Conservation (phyloP, 2,329 filamentous ascomycete species). For the Neopestalotiopsis rosae region DNA sequence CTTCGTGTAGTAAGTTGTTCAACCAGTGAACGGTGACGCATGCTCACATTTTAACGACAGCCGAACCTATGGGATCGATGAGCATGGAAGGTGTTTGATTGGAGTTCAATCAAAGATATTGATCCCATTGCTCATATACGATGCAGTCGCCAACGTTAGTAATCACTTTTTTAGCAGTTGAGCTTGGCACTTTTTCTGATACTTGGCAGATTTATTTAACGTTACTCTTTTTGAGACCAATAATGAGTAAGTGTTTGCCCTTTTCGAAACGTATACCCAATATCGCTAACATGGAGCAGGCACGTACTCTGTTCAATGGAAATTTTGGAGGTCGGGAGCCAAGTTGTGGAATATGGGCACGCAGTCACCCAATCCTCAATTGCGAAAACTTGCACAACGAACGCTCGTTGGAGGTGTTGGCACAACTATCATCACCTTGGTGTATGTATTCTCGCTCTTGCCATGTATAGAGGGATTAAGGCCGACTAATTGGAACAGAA, state of each 20-base stretch:
- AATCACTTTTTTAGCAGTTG: too few relatives aligned
- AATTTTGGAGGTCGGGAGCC: background rate
- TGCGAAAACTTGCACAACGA: background rate
- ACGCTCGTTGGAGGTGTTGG: constrained; percentile 1
- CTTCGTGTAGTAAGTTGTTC: constrained; percentile 7
- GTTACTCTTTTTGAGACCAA: background rate
- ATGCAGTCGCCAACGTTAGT: constrained; percentile 5
- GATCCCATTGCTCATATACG: background rate
- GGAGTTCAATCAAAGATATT: background rate
- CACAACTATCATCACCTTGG: background rate
- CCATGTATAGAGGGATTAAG: background rate
- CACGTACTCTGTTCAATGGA: constrained; percentile 5
- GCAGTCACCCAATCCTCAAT: background rate
- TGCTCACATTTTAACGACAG: background rate
- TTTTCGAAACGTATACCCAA: background rate
- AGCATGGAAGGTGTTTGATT: constrained; percentile 3
- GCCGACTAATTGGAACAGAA: background rate
- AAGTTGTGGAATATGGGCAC: background rate
- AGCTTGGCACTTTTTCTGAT: background rate
- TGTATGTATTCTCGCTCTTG: background rate
- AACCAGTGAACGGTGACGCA: too few relatives aligned
- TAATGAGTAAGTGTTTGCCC: background rate
- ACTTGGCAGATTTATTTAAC: background rate
- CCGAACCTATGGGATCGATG: background rate
- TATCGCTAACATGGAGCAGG: background rate